These are phyloP conservation scores for Candida sithepensis DNA, from an alignment of 805 yeast species.

Conservation along the genomic window DNA sequence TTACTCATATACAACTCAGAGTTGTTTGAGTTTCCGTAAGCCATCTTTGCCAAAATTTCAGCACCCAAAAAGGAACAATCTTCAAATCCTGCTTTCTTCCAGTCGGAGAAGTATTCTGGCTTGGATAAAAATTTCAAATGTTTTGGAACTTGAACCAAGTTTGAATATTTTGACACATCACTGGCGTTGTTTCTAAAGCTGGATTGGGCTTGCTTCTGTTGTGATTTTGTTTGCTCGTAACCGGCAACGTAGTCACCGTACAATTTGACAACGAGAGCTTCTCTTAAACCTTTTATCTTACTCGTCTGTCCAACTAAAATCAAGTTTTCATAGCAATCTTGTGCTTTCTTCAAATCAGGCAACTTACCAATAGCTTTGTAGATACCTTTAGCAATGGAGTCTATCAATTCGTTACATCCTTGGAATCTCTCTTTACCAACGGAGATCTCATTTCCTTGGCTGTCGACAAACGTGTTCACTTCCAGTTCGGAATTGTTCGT, in stretches of 20 bases:
- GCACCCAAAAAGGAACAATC: constrained; percentile 82
- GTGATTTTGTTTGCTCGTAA: constrained; percentile 5
- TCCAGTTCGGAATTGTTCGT: constrained; percentile 66
- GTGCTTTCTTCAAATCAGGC: constrained; percentile 62
- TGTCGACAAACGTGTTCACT: constrained; percentile 65
- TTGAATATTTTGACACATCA: constrained; percentile 23
- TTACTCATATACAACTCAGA: constrained; percentile 63
- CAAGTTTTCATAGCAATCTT: constrained; percentile 81
- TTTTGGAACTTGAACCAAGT: constrained; percentile 70
- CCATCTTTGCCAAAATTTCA: constrained; percentile 81
- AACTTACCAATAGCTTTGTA: constrained; percentile 51
- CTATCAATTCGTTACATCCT: constrained; percentile 65
- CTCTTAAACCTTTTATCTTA: constrained; percentile 71
- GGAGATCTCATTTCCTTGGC: constrained; percentile 47
- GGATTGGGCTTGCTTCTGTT: constrained; percentile 18
- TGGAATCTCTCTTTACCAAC: constrained; percentile 91
- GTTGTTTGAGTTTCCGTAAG: constrained; percentile 63
- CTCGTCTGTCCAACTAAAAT: constrained; percentile 77
- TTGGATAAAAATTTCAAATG: constrained; percentile 61
- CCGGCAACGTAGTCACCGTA: constrained; percentile 25
- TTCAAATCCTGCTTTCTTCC: constrained; percentile 80
- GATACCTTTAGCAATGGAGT: constrained; percentile 49
- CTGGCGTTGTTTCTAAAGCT: constrained; percentile 30
- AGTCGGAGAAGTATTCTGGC: constrained; percentile 92
- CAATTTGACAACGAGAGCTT: constrained; percentile 59